A percentile compares a stretch with the other conserved stretches of the same genome.
These are phyloP conservation scores for Fomitopsis palustris DNA, from an alignment of 1,284 basidiomycete genomes.

Conservation along the genomic window DNA sequence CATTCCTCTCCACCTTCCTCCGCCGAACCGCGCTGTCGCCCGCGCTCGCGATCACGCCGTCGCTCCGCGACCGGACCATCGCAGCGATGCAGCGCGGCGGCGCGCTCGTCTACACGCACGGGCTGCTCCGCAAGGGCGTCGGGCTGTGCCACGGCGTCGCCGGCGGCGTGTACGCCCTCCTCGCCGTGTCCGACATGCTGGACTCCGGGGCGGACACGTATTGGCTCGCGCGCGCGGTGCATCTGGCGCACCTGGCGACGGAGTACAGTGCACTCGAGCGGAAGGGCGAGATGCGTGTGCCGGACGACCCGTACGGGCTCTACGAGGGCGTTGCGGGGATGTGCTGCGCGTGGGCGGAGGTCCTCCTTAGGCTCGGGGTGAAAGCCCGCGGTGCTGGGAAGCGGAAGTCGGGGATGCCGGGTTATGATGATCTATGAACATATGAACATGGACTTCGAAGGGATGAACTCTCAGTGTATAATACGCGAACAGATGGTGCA, in stretches of 20 bases:
- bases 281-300: slow-evolving; percentile 39
- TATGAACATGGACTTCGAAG: neutral
- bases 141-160: slow-evolving; percentile 56
- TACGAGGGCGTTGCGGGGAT: slow-evolving; percentile 54
- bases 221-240: slow-evolving; percentile 37
- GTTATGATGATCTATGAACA: slow-evolving; percentile 22
- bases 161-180: slow-evolving; percentile 47
- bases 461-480: neutral
- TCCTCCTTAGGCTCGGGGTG: slow-evolving; percentile 32
- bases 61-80: slow-evolving; percentile 22
- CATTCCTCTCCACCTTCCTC: slow-evolving; percentile 42
- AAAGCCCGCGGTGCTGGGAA: slow-evolving; percentile 3
- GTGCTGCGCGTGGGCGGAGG: slow-evolving; percentile 52
- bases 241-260: slow-evolving; percentile 44
- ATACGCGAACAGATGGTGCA: neutral
- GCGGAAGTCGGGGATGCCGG: slow-evolving; percentile 23
- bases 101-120: slow-evolving; percentile 41
- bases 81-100: slow-evolving; percentile 36
- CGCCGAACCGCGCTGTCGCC: slow-evolving; percentile 13
- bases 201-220: slow-evolving; percentile 7
- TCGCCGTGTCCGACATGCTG: slow-evolving; percentile 39
- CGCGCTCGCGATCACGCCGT: slow-evolving; percentile 16
- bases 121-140: slow-evolving; percentile 50
- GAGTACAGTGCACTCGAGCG: slow-evolving; percentile 30
- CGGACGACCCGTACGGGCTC: slow-evolving; percentile 50